These are phyloP conservation scores for Brassica cretica DNA, from an alignment of 345 rosid genomes.

Conservation along the genomic window DNA sequence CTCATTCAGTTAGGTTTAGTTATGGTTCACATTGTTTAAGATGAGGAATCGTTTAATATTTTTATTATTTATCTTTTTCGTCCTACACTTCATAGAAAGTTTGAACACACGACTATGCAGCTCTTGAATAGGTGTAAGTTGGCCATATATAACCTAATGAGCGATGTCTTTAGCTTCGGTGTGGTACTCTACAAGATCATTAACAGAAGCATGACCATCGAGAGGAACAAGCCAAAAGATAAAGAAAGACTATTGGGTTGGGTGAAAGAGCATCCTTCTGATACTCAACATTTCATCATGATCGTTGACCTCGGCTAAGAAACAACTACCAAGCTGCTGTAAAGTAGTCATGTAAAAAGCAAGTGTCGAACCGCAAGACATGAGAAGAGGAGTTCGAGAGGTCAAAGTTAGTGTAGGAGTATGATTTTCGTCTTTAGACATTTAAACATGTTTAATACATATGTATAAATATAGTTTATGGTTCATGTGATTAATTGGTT, in stretches of 20 bases:
- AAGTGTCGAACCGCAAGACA: too few relatives aligned
- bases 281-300: background rate
- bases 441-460: too few relatives aligned
- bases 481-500: too few relatives aligned
- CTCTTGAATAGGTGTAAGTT: background rate
- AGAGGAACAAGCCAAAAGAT: background rate
- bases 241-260: background rate
- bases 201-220: background rate
- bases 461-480: too few relatives aligned
- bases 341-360: too few relatives aligned
- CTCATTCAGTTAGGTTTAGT: background rate
- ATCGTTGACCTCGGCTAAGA: background rate
- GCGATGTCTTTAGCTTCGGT: background rate
- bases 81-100: background rate
- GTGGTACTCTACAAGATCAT: background rate
- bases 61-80: background rate
- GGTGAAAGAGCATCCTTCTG: background rate
- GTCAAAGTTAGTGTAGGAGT: too few relatives aligned
- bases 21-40: background rate
- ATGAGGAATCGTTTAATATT: background rate
- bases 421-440: too few relatives aligned
- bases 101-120: background rate
- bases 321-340: background rate
- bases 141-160: background rate
- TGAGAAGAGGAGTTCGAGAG: too few relatives aligned